These are phyloP conservation scores for Fraxinus excelsior DNA, from an alignment of 257 asterid genomes.

Conservation along the genomic window DNA sequence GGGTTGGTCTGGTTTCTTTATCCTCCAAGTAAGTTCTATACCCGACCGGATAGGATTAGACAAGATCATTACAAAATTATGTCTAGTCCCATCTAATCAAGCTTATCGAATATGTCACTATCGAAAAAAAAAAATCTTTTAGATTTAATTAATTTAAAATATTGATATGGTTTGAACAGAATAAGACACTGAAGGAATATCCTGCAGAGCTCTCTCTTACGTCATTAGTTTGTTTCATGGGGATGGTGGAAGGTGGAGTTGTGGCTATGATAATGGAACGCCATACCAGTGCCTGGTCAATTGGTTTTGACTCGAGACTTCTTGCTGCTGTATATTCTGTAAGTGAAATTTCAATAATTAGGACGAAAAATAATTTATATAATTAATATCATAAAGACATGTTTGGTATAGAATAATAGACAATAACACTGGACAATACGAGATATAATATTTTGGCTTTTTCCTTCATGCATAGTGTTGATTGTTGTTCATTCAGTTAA, in stretches of 20 bases:
- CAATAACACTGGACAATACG: neutral
- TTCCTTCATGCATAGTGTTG: too few species aligned
- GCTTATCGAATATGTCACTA: neutral
- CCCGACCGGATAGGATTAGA: neutral
- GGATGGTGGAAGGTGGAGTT: slow-evolving; percentile 60
- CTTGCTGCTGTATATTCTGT: slow-evolving; percentile 84
- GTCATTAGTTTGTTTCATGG: slow-evolving; percentile 60
- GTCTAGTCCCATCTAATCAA: neutral
- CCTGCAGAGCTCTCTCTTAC: slow-evolving; percentile 81
- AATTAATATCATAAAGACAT: too few species aligned
- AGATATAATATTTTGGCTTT: too few species aligned
- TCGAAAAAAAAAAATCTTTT: neutral
- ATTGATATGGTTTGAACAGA: slow-evolving; percentile 37
- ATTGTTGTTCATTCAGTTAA: too few species aligned
- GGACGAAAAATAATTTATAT: too few species aligned
- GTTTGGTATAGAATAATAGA: too few species aligned
- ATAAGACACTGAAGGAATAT: slow-evolving; percentile 72
- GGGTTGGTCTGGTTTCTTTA: slow-evolving; percentile 92
- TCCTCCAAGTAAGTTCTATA: slow-evolving; percentile 60
- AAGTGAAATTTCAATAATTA: slow-evolving; percentile 18
- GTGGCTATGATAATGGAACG: slow-evolving; percentile 72
- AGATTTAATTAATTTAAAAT: neutral
- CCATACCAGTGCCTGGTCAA: slow-evolving; percentile 64
- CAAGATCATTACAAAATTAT: neutral
- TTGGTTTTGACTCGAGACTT: slow-evolving; percentile 83